These are phyloP conservation scores for Penicillium psychrofluorescens DNA, from an alignment of 495 filamentous ascomycete species.

Conservation along the genomic window DNA sequence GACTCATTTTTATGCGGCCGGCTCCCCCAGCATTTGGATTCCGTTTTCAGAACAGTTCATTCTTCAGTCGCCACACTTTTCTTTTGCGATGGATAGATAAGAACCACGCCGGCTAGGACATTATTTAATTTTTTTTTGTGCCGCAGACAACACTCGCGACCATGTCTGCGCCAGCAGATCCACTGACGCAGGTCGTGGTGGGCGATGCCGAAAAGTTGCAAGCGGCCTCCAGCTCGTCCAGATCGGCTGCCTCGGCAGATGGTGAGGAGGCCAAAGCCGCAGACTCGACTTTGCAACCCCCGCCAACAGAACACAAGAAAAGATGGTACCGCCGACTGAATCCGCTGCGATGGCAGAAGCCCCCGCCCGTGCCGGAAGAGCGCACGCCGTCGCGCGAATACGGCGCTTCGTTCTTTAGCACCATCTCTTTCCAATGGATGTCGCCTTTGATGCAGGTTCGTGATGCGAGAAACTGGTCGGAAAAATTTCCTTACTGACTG, in stretches of 20 bases:
- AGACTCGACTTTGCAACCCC: conserved; percentile 1
- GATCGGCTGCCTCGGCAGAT: conserved; percentile 6
- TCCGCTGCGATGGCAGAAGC: conserved; percentile 42
- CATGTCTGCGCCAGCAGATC: conserved; percentile 14
- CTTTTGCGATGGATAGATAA: too few species aligned
- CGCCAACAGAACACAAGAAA: conserved; percentile 13
- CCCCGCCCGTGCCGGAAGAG: conserved; percentile 47
- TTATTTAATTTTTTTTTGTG: too few species aligned
- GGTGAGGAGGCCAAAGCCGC: conserved; percentile 14
- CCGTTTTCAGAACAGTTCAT: conserved; percentile 4
- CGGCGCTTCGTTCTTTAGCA: conserved; percentile 45
- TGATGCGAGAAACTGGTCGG: neutral
- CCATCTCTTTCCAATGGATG: conserved; percentile 55
- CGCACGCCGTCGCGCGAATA: conserved; percentile 45
- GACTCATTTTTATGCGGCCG: too few species aligned
- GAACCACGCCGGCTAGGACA: too few species aligned
- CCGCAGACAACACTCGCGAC: neutral
- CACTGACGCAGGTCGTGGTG: conserved; percentile 10
- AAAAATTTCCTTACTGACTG: neutral
- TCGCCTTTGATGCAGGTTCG: conserved; percentile 46
- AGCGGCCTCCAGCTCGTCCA: conserved; percentile 5
- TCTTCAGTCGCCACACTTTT: too few species aligned
- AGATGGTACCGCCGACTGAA: conserved; percentile 51
- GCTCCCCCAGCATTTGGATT: neutral
- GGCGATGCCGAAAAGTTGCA: conserved; percentile 9